Conservation (phyloP, 73 alveolate species). For the Blepharisma japonicum region DNA sequence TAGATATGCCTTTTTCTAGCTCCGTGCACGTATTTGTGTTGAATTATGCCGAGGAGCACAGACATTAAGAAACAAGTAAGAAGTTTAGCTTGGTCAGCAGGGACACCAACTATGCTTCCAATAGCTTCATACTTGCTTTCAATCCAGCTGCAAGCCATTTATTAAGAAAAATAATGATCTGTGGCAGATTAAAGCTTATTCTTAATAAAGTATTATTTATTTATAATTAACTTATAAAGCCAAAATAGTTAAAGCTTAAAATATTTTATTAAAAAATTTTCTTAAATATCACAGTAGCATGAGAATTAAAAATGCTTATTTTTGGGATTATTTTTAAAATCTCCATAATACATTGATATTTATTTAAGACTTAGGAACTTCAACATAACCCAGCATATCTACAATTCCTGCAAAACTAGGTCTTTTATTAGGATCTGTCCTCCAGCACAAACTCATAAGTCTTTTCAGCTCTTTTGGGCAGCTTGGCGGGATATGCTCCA, state of each 20-base stretch:
- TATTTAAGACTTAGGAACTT: neutral
- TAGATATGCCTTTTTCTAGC: constrained; percentile 38
- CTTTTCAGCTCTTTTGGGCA: constrained; percentile 51
- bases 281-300: too few species aligned
- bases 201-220: too few species aligned
- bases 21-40: constrained; percentile 34
- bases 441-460: constrained; percentile 59
- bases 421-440: constrained; percentile 47
- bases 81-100: constrained; percentile 41
- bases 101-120: neutral
- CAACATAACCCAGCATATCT: constrained; percentile 1
- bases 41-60: constrained; percentile 44
- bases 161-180: too few species aligned
- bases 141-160: too few species aligned
- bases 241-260: too few species aligned
- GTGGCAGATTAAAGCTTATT: too few species aligned
- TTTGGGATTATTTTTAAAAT: too few species aligned
- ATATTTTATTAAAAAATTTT: too few species aligned
- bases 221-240: too few species aligned
- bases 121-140: too few species aligned
- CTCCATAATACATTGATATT: too few species aligned
- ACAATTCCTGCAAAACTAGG: constrained; percentile 44
- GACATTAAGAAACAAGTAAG: constrained; percentile 38
- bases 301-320: too few species aligned
- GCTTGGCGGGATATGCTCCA: constrained; percentile 8